Conservation (phyloP, 2,329 filamentous ascomycete genomes). For the Neonectria magnoliae region DNA sequence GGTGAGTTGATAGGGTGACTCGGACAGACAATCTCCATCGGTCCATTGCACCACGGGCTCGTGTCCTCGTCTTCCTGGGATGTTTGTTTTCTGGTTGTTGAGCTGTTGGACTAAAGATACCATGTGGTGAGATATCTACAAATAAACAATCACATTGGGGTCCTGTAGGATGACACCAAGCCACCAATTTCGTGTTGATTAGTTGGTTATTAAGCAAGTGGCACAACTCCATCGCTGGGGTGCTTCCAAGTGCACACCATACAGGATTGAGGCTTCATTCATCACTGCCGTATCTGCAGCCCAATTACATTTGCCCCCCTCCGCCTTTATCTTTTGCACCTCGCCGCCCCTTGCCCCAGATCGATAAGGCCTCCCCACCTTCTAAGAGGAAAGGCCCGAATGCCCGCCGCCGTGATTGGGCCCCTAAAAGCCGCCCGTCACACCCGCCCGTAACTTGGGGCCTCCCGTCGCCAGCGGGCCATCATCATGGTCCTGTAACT, state of each 20-base stretch:
- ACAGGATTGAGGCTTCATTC: background rate
- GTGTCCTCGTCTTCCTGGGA: background rate
- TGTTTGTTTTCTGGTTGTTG: background rate
- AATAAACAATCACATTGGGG: background rate
- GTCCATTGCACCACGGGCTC: background rate
- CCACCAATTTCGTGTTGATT: background rate
- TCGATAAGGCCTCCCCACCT: constrained; percentile 32
- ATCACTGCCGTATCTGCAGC: background rate
- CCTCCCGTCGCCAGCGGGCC: background rate
- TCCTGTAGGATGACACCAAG: background rate
- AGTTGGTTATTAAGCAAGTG: background rate
- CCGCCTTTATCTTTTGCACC: too few species aligned
- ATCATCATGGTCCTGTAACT: background rate
- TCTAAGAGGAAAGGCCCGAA: constrained; percentile 38
- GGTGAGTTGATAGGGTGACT: background rate
- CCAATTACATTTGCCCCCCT: background rate
- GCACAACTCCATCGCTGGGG: background rate
- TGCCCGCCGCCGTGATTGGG: constrained; percentile 36
- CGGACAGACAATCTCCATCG: background rate
- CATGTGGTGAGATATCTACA: background rate
- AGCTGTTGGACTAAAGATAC: background rate
- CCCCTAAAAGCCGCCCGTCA: constrained; percentile 3
- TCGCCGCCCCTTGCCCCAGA: constrained; percentile 32
- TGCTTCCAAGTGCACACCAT: background rate
- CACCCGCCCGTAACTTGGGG: background rate